Evolutionary conservation across 768 basidiomycete genomes (phyloP), one percentile per base, ranked within the genome.

Genomic region (Udeniomyces megalosporus): DNA sequence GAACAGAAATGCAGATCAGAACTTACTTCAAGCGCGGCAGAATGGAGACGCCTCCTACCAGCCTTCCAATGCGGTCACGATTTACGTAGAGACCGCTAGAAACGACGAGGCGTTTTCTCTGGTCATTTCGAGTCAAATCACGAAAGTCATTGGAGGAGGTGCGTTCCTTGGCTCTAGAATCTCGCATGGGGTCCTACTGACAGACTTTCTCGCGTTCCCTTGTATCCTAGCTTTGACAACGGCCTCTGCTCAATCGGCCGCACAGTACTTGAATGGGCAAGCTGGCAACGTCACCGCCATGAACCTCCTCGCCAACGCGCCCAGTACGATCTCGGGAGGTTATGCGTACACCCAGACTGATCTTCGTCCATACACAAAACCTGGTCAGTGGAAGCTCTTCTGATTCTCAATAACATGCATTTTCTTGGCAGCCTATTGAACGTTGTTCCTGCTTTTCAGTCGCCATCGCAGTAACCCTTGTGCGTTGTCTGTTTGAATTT

Each of bases 51-150:
- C 70, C 7, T 60, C 70, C 4, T 79, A 77, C 64, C 70, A 77
- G n/a, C 20, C 62, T 0, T 62, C 62, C 5, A 75, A 74, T 8
- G 73, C 77, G 46, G 68, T 71, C 4, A 72, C 76, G 20, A 75
- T 73, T 59, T 79, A 78, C 67, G 65, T 72, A 17, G 76, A 78
- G 66, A 77, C 75, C 14, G 70, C 78, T 14, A 72, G 76, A 49
- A 77, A 78, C 66, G 71, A 72, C n/a, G 77, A 77, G 1, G 67
- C 72, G 8, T 73, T 71, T 7, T 76, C 68, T 60, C 77, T 73
- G 62, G 67, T 78, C 57, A 24, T 51, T 31, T 15, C 8, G 38
- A 8, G 29, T 53, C 52, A 17, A 2, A 58, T 48, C 50, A 6
- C 52, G 14, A 26, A 51, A 46, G 47, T 63, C 60, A 52, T 53